Base-by-base conservation (phyloP, 495 filamentous ascomycete species). In the Talaromyces nanjingensis region DNA sequence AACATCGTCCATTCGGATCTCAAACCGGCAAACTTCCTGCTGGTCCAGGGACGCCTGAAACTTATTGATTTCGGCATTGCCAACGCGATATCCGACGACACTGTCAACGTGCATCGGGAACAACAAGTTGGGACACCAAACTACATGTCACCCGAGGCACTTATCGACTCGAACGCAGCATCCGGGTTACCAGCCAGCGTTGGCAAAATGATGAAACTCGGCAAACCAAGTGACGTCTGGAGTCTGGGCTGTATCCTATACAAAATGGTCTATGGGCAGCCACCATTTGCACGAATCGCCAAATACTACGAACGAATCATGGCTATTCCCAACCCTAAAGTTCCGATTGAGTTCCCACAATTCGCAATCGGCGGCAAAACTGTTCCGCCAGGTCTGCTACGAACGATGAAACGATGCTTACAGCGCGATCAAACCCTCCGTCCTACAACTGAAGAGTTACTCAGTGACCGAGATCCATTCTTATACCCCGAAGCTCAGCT, bases 1-100 rank as follows among this genome's bases (percentile, higher is more conserved):
- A 92, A 96, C 72, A 91, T 98, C 59, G 93, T 98, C 11, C 94
- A 98, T 74, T 96, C 91, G 2, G 94, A 98, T 71, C 82, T 98
- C 33, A 98, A 98, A 70, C 94, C 94, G 2, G 92, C 92, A 64
- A 98, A 96, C 68, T 96, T 96, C 66, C 88, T 96, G 49, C 80
- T 96, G n/a, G 88, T 92, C 14, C 84, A 92, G 67, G 91, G 91
- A 37, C 82, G 87, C 16, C 78, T 96, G 34, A 96, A 96, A 72
- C 80, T 96, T 54, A 96, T 96, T 66, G 91, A 96, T 73, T 98
- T 98, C 72, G 94, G 94, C 65, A 98, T 98, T 70, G 93, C 94
- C 61, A 96, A 97, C 71, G 91, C 94, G 25, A 98, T 98, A 69
- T 88, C 94, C 69, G 94, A 98, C 67, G 85, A 97, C 74, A 98